Conservation (phyloP, 2,329 filamentous ascomycete genomes). For the Dactylellina haptotyla region DNA sequence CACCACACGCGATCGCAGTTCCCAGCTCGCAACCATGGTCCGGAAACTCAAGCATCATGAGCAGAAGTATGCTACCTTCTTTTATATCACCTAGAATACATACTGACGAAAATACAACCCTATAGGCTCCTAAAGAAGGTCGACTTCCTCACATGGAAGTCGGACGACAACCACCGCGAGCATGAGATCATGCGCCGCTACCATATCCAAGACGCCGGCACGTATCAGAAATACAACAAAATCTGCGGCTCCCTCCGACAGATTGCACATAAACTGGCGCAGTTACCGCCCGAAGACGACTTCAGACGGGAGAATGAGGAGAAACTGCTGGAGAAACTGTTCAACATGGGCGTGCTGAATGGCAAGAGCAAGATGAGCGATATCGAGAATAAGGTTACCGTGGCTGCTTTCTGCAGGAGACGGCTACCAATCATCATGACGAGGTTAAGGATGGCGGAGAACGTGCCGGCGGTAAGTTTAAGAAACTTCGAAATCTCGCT, state of each 20-base stretch:
- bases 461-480: conserved; percentile 74
- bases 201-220: conserved; percentile 86
- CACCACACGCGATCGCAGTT: conserved; percentile 3
- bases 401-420: conserved; percentile 85
- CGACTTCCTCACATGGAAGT: conserved; percentile 94
- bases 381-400: conserved; percentile 88
- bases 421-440: conserved; percentile 92
- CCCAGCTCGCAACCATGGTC: conserved; percentile 72
- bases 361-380: conserved; percentile 79
- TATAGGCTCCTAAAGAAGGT: conserved; percentile 79
- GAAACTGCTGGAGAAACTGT: conserved; percentile 87
- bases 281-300: conserved; percentile 81
- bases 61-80: conserved; percentile 70
- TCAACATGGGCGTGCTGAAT: conserved; percentile 87
- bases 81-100: conserved; percentile 3
- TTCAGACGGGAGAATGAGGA: conserved; percentile 85
- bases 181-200: conserved; percentile 83
- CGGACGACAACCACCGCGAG: conserved; percentile 86
- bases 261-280: conserved; percentile 85
- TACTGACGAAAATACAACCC: conserved; percentile 18
- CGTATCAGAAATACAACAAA: conserved; percentile 76
- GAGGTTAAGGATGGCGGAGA: conserved; percentile 88
- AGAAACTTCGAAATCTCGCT: not conserved
- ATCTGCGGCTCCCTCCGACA: conserved; percentile 85
- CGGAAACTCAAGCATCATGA: conserved; percentile 97